Evolutionary conservation across 345 rosid species (phyloP).

Genomic region (Erodium maritimum): DNA sequence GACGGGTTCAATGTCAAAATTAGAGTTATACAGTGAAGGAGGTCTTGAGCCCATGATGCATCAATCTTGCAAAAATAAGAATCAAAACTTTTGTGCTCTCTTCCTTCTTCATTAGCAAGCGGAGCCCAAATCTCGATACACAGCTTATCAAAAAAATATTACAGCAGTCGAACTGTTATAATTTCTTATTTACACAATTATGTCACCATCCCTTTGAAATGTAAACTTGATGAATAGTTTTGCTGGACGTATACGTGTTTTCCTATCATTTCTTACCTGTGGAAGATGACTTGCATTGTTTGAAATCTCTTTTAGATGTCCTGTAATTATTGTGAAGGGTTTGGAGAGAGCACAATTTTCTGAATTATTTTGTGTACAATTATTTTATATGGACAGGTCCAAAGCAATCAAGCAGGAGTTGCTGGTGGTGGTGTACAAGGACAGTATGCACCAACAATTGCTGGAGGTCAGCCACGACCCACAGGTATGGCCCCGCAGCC

Average conservation of each 20-base stretch:
- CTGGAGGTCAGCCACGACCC: slow-evolving; percentile 76
- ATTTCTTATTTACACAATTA: no score
- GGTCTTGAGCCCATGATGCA: no score
- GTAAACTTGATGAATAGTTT: neutral
- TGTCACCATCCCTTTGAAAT: no score
- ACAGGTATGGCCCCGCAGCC: slow-evolving; percentile 74
- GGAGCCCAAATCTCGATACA: no score
- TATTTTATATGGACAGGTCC: slow-evolving; percentile 12
- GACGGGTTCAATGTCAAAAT: no score
- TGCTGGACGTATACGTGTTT: neutral
- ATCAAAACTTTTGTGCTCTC: no score
- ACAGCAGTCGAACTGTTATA: no score
- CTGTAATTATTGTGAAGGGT: neutral
- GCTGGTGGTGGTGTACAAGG: slow-evolving; percentile 31
- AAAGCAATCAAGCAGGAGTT: slow-evolving; percentile 35
- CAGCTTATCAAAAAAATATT: no score
- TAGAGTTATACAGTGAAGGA: no score
- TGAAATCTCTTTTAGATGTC: neutral
- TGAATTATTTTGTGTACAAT: neutral
- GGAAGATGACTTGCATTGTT: no score
- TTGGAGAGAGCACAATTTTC: neutral
- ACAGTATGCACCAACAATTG: slow-evolving; percentile 43
- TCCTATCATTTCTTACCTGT: neutral
- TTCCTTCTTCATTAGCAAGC: no score
- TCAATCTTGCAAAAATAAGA: no score